phyloP scores from a whole-genome alignment of 1,284 basidiomycete genomes.

The Caloboletus inedulis region DNA sequence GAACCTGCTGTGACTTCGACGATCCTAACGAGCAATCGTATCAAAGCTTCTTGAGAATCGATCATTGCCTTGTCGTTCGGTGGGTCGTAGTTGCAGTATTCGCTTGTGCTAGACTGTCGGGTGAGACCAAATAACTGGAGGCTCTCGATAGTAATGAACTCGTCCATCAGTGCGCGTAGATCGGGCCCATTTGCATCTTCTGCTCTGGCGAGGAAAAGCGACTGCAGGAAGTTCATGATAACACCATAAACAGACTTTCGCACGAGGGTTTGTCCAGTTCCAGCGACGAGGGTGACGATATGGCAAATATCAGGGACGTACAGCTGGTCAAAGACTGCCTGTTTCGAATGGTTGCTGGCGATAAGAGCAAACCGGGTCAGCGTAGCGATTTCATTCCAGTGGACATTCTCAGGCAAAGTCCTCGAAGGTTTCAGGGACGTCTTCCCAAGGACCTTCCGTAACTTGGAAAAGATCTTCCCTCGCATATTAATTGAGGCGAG shows the following conservation, averaged over 20 bases:
- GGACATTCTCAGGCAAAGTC: conserved; percentile 65
- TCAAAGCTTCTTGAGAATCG: conserved; percentile 66
- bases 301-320: conserved; percentile 83
- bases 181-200: conserved; percentile 59
- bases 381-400: conserved; percentile 84
- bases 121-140: conserved; percentile 74
- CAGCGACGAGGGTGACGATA: conserved; percentile 71
- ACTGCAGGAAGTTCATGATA: conserved; percentile 77
- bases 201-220: conserved; percentile 57
- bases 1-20: conserved; percentile 66
- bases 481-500: conserved; percentile 76
- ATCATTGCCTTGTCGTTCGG: conserved; percentile 59
- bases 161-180: conserved; percentile 59
- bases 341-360: conserved; percentile 65
- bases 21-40: conserved; percentile 61
- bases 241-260: conserved; percentile 81
- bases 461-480: conserved; percentile 71
- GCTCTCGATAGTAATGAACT: conserved; percentile 54
- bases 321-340: conserved; percentile 65
- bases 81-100: conserved; percentile 57
- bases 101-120: conserved; percentile 58
- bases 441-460: conserved; percentile 79
- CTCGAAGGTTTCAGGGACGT: conserved; percentile 61
- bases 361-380: conserved; percentile 71
- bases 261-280: conserved; percentile 68